Evolutionary conservation across 371 early-diverging fungal genomes (phyloP), one percentile per base, ranked within the genome.

Genomic region (Mucor irregularis): DNA sequence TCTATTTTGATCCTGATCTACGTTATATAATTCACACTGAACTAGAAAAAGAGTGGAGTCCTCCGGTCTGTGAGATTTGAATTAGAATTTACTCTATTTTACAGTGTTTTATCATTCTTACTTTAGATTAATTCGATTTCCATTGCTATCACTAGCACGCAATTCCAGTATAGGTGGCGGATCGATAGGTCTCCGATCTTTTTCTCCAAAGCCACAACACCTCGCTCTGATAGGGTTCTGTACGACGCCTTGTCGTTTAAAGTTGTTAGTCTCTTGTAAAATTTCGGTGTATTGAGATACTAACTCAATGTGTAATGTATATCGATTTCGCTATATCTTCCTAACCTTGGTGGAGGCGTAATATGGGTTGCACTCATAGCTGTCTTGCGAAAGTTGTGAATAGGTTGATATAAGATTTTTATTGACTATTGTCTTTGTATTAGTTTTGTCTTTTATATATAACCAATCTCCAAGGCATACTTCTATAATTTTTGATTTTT

Each of bases 171-270:
- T 69, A 6, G 69, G 69, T 14, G 66, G 69, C 24, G 69, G 69
- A 45, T 69, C 69, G 17, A 69, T 62, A 1, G 69, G 66, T 28
- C 69, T 50, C 4, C 64, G 56, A 16, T 68, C 69, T 49, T 68
- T 68, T 51, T 68, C 61, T 7, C 69, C 69, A 58, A 68, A 63
- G 45, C 64, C 68, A 59, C 87, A 85, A 74, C 85, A 81, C 30
- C 88, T 69, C 35, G 87, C 87, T 44, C 85, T 61, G 22, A 82
- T 53, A 19, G 89, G 88, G 46, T 86, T 78, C 65, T 89, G 87
- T 49, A 58, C 56, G 3, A 65, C 50, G 4, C 34, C 66, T 65
- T 38, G 1, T 7, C 13, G 14, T 16, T 8, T 13, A 34, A 11
- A 35, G n/a, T 35, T 11, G 35, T 35, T 21, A 22, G 42, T 11